A percentile compares a stretch with the other conserved stretches of the same genome.
Conservation (phyloP, 2,329 filamentous ascomycete species). For the Cladosporium sp. region DNA sequence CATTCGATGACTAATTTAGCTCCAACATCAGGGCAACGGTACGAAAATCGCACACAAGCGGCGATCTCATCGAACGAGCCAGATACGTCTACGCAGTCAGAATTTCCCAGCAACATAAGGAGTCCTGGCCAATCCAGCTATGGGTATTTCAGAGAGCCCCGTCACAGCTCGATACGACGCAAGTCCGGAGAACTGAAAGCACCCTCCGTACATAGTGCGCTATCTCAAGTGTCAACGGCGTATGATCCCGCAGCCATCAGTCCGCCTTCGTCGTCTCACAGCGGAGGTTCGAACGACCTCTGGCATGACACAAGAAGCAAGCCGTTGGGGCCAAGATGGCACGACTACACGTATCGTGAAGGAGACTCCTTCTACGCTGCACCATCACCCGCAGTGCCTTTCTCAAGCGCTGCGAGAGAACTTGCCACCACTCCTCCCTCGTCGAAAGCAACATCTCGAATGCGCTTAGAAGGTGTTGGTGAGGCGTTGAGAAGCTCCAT, state of each 20-base stretch:
- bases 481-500: no score
- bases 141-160: slow-evolving; percentile 6
- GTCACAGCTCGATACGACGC: slow-evolving; percentile 3
- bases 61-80: no score
- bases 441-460: no score
- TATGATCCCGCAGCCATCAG: neutral
- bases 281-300: neutral
- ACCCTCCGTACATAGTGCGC: no score
- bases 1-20: no score
- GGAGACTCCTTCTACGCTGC: slow-evolving; percentile 1
- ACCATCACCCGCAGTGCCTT: neutral
- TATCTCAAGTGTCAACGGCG: no score
- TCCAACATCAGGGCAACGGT: no score
- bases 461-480: no score
- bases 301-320: slow-evolving; percentile 7
- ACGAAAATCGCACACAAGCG: no score
- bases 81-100: no score
- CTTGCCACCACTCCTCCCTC: no score
- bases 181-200: neutral
- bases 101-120: no score
- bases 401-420: neutral
- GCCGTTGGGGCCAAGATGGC: slow-evolving; percentile 4
- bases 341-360: slow-evolving; percentile 8
- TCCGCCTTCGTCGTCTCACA: neutral
- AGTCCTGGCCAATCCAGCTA: neutral